phyloP scores from a whole-genome alignment of 2,329 filamentous ascomycete species.

The Periconia sp. region DNA sequence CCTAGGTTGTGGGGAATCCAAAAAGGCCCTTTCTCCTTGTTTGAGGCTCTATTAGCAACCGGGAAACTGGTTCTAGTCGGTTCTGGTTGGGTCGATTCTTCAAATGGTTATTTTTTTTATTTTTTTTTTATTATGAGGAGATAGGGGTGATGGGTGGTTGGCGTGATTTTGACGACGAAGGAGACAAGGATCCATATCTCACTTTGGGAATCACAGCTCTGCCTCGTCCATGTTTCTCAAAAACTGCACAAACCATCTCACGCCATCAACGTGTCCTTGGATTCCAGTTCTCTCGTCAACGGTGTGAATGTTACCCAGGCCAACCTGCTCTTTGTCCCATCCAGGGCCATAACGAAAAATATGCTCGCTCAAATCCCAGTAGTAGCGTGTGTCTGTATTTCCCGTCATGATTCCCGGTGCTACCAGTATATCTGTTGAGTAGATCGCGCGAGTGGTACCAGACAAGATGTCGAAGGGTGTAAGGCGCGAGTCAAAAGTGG shows the following conservation, averaged over 20 bases:
- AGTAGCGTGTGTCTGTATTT: constrained; percentile 57
- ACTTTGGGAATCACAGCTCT: constrained; percentile 24
- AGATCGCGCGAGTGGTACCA: constrained; percentile 48
- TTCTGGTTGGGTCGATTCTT: too few species aligned
- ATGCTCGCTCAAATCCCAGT: constrained; percentile 55
- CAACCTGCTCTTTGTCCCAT: constrained; percentile 44
- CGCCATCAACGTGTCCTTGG: constrained; percentile 46
- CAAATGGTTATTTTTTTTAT: too few species aligned
- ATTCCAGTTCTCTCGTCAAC: constrained; percentile 53
- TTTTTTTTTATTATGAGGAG: too few species aligned
- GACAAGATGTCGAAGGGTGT: constrained; percentile 42
- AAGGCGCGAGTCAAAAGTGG: constrained; percentile 41
- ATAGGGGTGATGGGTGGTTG: too few species aligned
- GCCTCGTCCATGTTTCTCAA: constrained; percentile 51
- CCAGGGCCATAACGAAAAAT: constrained; percentile 57
- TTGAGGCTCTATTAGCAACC: too few species aligned
- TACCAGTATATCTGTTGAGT: constrained; percentile 45
- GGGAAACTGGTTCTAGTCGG: too few species aligned
- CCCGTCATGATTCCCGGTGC: constrained; percentile 52
- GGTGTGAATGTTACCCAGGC: constrained; percentile 52
- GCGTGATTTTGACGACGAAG: too few species aligned
- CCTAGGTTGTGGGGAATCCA: too few species aligned
- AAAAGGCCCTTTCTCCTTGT: too few species aligned
- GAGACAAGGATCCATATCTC: neutral
- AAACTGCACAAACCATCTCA: constrained; percentile 48